These are phyloP conservation scores for Medicago ruthenica DNA, from an alignment of 306 rosid species.

Conservation along the genomic window DNA sequence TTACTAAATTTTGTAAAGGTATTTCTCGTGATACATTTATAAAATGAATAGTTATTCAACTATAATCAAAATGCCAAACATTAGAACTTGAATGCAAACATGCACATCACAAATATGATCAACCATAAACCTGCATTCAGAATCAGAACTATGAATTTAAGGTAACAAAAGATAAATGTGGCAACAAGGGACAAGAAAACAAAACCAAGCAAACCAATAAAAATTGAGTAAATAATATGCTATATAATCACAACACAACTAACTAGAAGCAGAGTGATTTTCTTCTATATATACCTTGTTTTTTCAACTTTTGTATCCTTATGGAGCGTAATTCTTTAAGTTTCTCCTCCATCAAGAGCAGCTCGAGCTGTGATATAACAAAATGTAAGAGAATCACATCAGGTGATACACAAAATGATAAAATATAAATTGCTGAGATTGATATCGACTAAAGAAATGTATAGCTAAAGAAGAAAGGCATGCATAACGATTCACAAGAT, in stretches of 20 bases:
- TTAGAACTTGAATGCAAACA: conserved; percentile 32
- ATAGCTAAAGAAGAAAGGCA: conserved; percentile 7
- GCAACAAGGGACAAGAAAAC: conserved; percentile 22
- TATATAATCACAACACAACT: conserved; percentile 28
- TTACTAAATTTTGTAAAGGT: background rate
- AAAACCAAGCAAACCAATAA: conserved; percentile 33
- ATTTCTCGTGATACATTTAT: conserved; percentile 26
- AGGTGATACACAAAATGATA: conserved; percentile 15
- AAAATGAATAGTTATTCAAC: conserved; percentile 25
- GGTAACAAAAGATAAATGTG: conserved; percentile 9
- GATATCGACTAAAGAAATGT: background rate
- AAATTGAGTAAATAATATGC: conserved; percentile 12
- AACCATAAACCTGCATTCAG: conserved; percentile 17
- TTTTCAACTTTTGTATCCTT: conserved; percentile 86
- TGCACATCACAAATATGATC: conserved; percentile 19
- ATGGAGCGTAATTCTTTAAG: conserved; percentile 83
- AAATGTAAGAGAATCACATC: conserved; percentile 12
- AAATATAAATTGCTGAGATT: conserved; percentile 4
- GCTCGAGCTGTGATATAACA: conserved; percentile 70
- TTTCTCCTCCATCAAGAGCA: conserved; percentile 80
- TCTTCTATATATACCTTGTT: conserved; percentile 63
- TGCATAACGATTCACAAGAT: conserved; percentile 2
- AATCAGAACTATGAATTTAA: conserved; percentile 7
- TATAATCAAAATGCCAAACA: conserved; percentile 13
- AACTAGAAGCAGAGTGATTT: conserved; percentile 23